phyloP scores from a whole-genome alignment of 2,329 filamentous ascomycete species.

The Myotisia sp. region DNA sequence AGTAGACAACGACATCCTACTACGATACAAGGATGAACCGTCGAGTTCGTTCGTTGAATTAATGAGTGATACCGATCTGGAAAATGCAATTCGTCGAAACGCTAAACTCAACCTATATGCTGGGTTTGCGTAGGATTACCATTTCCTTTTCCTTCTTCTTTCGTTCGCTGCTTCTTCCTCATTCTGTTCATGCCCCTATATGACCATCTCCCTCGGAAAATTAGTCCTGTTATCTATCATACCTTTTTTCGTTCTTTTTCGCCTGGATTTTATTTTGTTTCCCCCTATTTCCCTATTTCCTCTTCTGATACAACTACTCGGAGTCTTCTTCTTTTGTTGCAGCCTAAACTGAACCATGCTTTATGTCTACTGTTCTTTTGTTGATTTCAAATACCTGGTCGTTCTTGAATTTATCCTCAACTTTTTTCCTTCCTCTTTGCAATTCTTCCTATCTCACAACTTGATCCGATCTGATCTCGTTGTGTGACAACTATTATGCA shows the following conservation, averaged over 20 bases:
- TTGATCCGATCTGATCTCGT: no score
- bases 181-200: not conserved
- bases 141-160: not conserved
- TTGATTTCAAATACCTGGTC: no score
- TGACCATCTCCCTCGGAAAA: not conserved
- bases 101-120: constrained; percentile 73
- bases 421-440: no score
- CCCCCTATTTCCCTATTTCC: not conserved
- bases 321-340: no score
- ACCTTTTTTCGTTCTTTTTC: not conserved
- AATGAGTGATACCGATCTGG: constrained; percentile 65
- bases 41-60: constrained; percentile 61
- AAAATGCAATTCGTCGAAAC: constrained; percentile 66
- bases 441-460: no score
- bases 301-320: not conserved
- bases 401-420: no score
- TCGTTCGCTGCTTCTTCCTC: not conserved
- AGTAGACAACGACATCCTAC: constrained; percentile 58
- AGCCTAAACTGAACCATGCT: not conserved
- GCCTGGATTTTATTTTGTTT: not conserved
- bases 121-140: constrained; percentile 18
- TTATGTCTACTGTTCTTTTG: not conserved
- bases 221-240: not conserved
- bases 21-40: constrained; percentile 76
- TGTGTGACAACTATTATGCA: no score